Percentiles rank a stretch among this genome's conserved stretches.
Evolutionary conservation across 176 grass and related monocot species (phyloP).

Genomic region (Poa pratensis): DNA sequence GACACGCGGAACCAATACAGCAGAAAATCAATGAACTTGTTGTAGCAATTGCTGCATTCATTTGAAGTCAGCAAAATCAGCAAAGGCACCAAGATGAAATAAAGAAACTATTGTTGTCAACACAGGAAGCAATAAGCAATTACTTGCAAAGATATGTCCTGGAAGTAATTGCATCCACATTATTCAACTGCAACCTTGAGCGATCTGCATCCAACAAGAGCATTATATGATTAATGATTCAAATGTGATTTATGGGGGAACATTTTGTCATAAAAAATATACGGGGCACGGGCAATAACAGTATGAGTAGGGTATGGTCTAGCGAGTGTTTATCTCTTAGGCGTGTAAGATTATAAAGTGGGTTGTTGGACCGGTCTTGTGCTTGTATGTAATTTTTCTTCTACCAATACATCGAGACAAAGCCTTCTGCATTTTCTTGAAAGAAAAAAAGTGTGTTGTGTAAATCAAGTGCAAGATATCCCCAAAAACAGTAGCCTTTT

Average conservation of each 20-base stretch:
- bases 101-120: slow-evolving; percentile 20
- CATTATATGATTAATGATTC: slow-evolving; percentile 9
- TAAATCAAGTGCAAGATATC: slow-evolving; percentile 33
- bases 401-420: too few relatives aligned
- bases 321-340: not conserved
- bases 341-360: too few relatives aligned
- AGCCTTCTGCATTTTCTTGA: too few relatives aligned
- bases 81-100: slow-evolving; percentile 34
- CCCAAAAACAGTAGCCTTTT: not conserved
- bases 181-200: slow-evolving; percentile 69
- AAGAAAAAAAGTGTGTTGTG: not conserved
- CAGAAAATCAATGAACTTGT: slow-evolving; percentile 75
- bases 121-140: slow-evolving; percentile 44
- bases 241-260: not conserved
- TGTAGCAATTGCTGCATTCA: slow-evolving; percentile 85
- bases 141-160: slow-evolving; percentile 87
- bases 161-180: slow-evolving; percentile 67
- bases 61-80: slow-evolving; percentile 45
- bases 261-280: not conserved
- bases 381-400: too few relatives aligned
- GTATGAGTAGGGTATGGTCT: not conserved
- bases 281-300: not conserved
- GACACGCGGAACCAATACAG: slow-evolving; percentile 90
- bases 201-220: slow-evolving; percentile 69
- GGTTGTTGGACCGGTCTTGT: too few relatives aligned